These are phyloP conservation scores for Cadophora sp. DNA, from an alignment of 2,329 filamentous ascomycete species.

Conservation along the genomic window DNA sequence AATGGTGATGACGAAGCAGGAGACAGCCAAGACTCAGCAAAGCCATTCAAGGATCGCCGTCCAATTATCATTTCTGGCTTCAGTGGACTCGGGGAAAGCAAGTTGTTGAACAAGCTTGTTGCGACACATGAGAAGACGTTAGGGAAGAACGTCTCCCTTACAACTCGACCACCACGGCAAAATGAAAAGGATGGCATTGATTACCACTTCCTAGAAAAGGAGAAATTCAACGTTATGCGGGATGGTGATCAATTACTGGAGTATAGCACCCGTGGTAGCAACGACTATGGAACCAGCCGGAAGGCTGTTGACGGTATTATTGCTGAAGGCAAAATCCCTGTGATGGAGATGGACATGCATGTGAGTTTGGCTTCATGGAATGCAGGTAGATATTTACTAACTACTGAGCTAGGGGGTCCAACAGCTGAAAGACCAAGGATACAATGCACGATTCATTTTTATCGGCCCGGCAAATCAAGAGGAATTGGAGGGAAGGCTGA, in stretches of 20 bases:
- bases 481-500: slow-evolving; percentile 50
- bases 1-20: slow-evolving; percentile 46
- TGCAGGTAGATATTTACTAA: not conserved
- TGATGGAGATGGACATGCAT: slow-evolving; percentile 60
- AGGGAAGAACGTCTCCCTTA: slow-evolving; percentile 61
- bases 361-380: slow-evolving; percentile 48
- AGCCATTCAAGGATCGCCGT: slow-evolving; percentile 55
- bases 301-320: slow-evolving; percentile 58
- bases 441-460: slow-evolving; percentile 61
- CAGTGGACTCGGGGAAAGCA: slow-evolving; percentile 66
- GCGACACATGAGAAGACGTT: slow-evolving; percentile 71
- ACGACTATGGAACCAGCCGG: slow-evolving; percentile 62
- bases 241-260: slow-evolving; percentile 67
- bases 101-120: slow-evolving; percentile 67
- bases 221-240: slow-evolving; percentile 62
- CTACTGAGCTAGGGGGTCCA: slow-evolving; percentile 54
- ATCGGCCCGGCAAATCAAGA: slow-evolving; percentile 52
- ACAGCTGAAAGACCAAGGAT: slow-evolving; percentile 63
- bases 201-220: slow-evolving; percentile 62
- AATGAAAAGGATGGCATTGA: slow-evolving; percentile 59
- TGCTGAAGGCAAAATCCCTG: slow-evolving; percentile 63
- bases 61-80: slow-evolving; percentile 74
- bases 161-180: slow-evolving; percentile 56
- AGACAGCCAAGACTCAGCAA: slow-evolving; percentile 44
- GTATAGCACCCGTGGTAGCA: slow-evolving; percentile 56